Conservation (phyloP, 2,329 filamentous ascomycete species). For the Penicillium olsonii region DNA sequence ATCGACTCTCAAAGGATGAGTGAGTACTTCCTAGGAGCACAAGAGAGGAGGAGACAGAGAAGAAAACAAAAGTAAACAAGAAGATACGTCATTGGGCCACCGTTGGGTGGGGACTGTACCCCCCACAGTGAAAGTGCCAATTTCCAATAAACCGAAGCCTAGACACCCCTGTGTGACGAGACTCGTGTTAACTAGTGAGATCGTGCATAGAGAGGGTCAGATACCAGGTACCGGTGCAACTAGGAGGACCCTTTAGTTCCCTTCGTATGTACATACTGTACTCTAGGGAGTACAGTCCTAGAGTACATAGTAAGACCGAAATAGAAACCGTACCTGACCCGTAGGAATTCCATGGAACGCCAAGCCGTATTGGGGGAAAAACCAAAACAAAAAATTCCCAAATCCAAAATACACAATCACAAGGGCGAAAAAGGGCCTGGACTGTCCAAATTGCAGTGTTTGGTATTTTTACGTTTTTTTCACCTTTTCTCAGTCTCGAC, state of each 20-base stretch:
- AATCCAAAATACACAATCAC: too few relatives aligned
- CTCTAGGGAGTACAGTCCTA: too few relatives aligned
- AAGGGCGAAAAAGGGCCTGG: not conserved
- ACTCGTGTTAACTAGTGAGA: slow-evolving; percentile 2
- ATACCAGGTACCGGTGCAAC: slow-evolving; percentile 23
- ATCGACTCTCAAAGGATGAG: too few relatives aligned
- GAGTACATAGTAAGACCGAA: not conserved
- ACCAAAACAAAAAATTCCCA: slow-evolving; percentile 8
- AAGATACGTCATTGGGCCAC: not conserved
- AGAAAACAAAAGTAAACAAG: not conserved
- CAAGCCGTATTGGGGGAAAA: slow-evolving; percentile 19
- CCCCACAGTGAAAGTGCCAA: slow-evolving; percentile 12
- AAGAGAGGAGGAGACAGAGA: not conserved
- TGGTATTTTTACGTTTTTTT: not conserved
- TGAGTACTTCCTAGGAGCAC: too few relatives aligned
- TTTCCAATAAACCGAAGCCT: slow-evolving; percentile 7
- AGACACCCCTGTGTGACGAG: slow-evolving; percentile 8
- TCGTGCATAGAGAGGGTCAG: slow-evolving; percentile 3
- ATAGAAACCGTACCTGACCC: not conserved
- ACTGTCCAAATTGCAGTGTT: not conserved
- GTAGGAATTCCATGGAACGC: slow-evolving; percentile 7
- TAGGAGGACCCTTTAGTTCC: not conserved
- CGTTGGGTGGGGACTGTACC: slow-evolving; percentile 1
- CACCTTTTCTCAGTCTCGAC: not conserved
- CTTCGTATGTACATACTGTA: too few relatives aligned